Base-by-base conservation (phyloP, 768 basidiomycete genomes). In the Lactarius trivialis region DNA sequence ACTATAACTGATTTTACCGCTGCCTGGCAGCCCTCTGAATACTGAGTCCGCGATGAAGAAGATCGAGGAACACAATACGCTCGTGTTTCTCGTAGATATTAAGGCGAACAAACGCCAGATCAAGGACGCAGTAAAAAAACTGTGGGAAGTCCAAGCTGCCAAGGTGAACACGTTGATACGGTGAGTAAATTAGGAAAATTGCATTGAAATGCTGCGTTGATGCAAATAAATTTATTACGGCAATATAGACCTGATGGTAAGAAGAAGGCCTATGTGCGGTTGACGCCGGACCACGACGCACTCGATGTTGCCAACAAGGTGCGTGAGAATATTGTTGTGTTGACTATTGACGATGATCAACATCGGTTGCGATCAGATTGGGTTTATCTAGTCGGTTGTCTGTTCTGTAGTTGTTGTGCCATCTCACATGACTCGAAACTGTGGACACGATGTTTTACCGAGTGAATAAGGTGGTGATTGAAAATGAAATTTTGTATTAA, bases 41-140 rank as follows among this genome's bases (percentile, higher is more conserved):
- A 96, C 93, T 17, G 95, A 98, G 77, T 88, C 85, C 14, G 95
- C 96, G 65, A 98, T 98, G 96, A 96, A 98, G 85, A 97, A 99
- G 85, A 99, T 99, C 61, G 96, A 99, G 82, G 96, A 98, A 77
- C 88, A 98, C 82, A 98, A 99, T 78, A 99, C 97, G 34, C 85
- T 98, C 61, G 97, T 99, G 63, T 99, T 98, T 82, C 88, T 98
- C 64, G 94, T 97, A 57, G 95, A 98, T 76, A 72, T 98, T 76
- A 87, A 85, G 74, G 80, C 93, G 69, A 99, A 97, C 86, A 99
- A 99, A 85, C 86, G 93, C 52, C 93, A 99, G 77, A 98, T 98
- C 81, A 96, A 94, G 85, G 93, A 98, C 70, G 97, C 97, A 2
- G 94, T 99, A 70, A 98, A 98, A 86, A 97, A 97, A 85, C 76